Percentiles rank a stretch among this genome's conserved stretches.
Conservation (phyloP, 129 eudicot genomes). For the Lactuca saligna region DNA sequence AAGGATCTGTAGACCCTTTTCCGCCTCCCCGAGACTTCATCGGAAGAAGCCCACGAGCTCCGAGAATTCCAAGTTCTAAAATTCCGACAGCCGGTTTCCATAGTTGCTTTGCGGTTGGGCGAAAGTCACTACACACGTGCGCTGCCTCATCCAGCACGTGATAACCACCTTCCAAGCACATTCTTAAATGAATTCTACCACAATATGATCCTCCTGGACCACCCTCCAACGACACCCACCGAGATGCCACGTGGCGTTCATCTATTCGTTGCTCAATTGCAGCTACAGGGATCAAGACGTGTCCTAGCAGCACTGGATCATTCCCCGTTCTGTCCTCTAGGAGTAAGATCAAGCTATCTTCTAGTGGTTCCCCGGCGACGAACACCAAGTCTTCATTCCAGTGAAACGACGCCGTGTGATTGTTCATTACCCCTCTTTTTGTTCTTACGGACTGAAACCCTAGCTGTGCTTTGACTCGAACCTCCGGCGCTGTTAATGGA, state of each 20-base stretch:
- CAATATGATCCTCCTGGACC: slow-evolving; percentile 75
- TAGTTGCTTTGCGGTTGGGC: slow-evolving; percentile 87
- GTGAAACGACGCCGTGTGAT: slow-evolving; percentile 56
- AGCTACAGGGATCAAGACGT: slow-evolving; percentile 69
- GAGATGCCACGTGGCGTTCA: slow-evolving; percentile 75
- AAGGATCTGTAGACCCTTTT: slow-evolving; percentile 94
- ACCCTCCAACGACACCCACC: slow-evolving; percentile 79
- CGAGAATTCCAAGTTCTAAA: slow-evolving; percentile 87
- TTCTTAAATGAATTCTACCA: slow-evolving; percentile 70
- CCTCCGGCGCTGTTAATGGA: slow-evolving; percentile 87
- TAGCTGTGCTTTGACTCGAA: slow-evolving; percentile 81
- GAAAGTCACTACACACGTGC: slow-evolving; percentile 89
- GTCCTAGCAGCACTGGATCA: slow-evolving; percentile 87
- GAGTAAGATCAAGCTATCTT: slow-evolving; percentile 71
- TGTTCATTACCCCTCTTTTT: slow-evolving; percentile 75
- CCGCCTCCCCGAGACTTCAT: slow-evolving; percentile 79
- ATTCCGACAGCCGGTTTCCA: slow-evolving; percentile 93
- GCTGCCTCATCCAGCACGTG: slow-evolving; percentile 99
- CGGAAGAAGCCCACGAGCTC: slow-evolving; percentile 87
- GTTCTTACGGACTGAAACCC: slow-evolving; percentile 87
- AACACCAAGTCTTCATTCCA: slow-evolving; percentile 88
- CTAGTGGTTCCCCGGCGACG: slow-evolving; percentile 95
- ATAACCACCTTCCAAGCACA: slow-evolving; percentile 97
- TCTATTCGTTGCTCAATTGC: slow-evolving; percentile 86
- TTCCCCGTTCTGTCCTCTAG: slow-evolving; percentile 80